Evolutionary conservation across 805 yeast genomes (phyloP).

Genomic region (Cyberlindnera mrakii): DNA sequence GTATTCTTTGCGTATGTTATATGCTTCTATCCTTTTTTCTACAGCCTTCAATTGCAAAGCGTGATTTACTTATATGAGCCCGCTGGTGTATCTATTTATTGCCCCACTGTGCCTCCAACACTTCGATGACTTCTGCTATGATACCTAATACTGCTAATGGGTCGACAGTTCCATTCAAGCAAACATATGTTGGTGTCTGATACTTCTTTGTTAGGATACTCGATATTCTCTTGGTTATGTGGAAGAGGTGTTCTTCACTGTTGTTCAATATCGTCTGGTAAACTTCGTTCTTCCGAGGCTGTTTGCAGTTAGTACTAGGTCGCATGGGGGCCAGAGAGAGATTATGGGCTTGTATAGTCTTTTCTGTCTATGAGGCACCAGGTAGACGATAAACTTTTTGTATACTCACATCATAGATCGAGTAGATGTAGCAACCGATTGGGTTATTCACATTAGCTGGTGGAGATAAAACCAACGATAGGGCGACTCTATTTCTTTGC

Average conservation of each 20-base stretch:
- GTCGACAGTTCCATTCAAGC: conserved; percentile 34
- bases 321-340: background rate
- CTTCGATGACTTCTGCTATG: conserved; percentile 24
- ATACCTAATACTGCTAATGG: conserved; percentile 28
- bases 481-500: conserved; percentile 8
- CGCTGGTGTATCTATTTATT: background rate
- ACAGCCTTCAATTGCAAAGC: too few species aligned
- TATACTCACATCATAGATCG: conserved; percentile 4
- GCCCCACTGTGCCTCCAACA: conserved; percentile 22
- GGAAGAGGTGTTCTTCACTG: conserved; percentile 34
- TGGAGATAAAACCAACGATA: conserved; percentile 6
- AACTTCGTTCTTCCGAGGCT: conserved; percentile 20
- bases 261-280: conserved; percentile 40
- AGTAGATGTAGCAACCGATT: conserved; percentile 12
- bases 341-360: too few species aligned
- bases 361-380: background rate
- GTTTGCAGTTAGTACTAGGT: conserved; percentile 1
- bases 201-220: conserved; percentile 35
- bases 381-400: background rate
- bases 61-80: background rate
- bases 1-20: too few species aligned
- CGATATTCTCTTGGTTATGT: conserved; percentile 38
- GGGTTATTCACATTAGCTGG: background rate
- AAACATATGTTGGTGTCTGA: conserved; percentile 36
- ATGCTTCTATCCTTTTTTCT: too few species aligned